Conservation (phyloP, 495 filamentous ascomycete species). For the Podospora fimiseda region DNA sequence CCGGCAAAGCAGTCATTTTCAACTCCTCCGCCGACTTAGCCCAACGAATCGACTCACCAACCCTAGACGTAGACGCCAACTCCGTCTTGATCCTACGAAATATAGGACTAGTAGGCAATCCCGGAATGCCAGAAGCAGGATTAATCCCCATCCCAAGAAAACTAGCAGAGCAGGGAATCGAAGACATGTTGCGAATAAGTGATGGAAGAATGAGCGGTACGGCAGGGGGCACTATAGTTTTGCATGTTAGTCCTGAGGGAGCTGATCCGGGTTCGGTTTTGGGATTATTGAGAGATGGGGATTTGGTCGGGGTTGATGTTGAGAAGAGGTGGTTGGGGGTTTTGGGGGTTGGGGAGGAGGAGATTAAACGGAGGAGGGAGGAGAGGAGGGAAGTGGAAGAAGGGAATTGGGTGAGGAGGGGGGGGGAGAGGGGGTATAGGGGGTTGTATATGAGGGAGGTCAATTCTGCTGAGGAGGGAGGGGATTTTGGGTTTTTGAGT, state of each 20-base stretch:
- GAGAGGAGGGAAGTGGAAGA: constrained; percentile 23
- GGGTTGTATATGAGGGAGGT: constrained; percentile 59
- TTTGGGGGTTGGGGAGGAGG: constrained; percentile 42
- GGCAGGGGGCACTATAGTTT: constrained; percentile 60
- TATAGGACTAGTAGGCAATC: constrained; percentile 59
- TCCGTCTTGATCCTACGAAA: constrained; percentile 55
- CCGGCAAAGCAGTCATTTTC: constrained; percentile 55
- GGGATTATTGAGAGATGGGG: constrained; percentile 54
- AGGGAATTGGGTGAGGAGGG: constrained; percentile 29
- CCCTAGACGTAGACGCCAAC: constrained; percentile 44
- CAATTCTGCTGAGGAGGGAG: constrained; percentile 57
- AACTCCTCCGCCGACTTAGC: constrained; percentile 51
- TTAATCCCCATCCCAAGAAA: constrained; percentile 60
- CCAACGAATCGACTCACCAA: constrained; percentile 49
- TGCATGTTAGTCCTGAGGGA: constrained; percentile 60
- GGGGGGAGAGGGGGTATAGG: constrained; percentile 50
- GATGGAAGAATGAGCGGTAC: constrained; percentile 66
- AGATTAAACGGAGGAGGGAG: constrained; percentile 36
- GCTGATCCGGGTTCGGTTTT: constrained; percentile 50
- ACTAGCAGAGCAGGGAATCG: constrained; percentile 50
- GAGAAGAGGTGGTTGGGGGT: constrained; percentile 39
- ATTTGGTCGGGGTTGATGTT: constrained; percentile 50
- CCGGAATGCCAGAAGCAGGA: constrained; percentile 65
- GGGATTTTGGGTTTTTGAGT: constrained; percentile 59
- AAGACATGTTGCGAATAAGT: constrained; percentile 60